phyloP scores from a whole-genome alignment of 805 yeast species.

The Sugiyamaella marilandica region DNA sequence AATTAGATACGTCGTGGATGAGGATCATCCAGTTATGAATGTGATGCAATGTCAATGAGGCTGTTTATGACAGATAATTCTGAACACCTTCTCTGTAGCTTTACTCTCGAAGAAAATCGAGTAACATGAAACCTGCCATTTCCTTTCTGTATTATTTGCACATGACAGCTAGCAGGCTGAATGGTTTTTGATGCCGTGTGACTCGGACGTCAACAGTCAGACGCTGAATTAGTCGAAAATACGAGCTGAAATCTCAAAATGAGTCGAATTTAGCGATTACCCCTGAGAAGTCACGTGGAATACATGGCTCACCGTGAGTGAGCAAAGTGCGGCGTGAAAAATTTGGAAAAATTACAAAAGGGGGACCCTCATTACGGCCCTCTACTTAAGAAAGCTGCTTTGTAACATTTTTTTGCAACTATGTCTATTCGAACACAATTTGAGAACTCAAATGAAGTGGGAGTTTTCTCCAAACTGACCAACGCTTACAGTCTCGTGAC shows the following conservation, averaged over 20 bases:
- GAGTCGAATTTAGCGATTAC: too few species aligned
- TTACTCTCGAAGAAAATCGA: too few species aligned
- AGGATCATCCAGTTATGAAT: background rate
- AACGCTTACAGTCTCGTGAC: slow-evolving; percentile 95
- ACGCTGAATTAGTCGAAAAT: too few species aligned
- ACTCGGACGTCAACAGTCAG: too few species aligned
- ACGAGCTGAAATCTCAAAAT: too few species aligned
- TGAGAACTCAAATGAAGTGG: slow-evolving; percentile 85
- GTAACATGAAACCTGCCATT: too few species aligned
- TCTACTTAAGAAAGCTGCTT: background rate
- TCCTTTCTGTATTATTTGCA: too few species aligned
- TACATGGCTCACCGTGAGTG: background rate
- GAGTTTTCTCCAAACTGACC: slow-evolving; percentile 91
- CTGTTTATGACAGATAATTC: too few species aligned
- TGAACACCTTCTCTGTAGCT: too few species aligned
- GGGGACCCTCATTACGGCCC: background rate
- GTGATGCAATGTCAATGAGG: background rate
- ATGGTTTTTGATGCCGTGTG: too few species aligned
- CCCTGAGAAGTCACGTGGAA: background rate
- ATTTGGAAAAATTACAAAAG: background rate
- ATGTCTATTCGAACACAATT: slow-evolving; percentile 43
- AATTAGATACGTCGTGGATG: background rate
- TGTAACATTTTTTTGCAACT: background rate
- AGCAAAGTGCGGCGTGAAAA: background rate
- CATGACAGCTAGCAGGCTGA: too few species aligned